Evolutionary conservation across 179 eudicot genomes (phyloP), one percentile per base, ranked within the genome.

Genomic region (Beta macrorhiza): DNA sequence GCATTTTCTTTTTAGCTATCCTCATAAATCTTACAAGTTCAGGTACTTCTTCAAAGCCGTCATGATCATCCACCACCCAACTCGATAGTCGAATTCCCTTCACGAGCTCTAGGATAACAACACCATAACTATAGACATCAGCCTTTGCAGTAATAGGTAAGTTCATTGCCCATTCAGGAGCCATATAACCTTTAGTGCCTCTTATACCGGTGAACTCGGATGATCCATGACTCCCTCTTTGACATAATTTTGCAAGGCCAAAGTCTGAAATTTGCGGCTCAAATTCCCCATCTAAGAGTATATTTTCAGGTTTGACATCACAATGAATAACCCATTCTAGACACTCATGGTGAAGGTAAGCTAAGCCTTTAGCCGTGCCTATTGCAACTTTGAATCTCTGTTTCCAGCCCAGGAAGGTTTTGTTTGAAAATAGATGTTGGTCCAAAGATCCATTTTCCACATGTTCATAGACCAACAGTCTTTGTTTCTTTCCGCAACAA

Each of bases 101-200:
- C 57, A 71, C 56, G 16, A 71, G 75, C 29, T 71, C 75, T 71
- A 71, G 52, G 29, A 71, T 3, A n/a, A 71, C 75, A 22, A 71
- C 75, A 10, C 75, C 75, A 20, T 71, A 71, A 49, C 75, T 71
- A 7, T 47, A 71, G 11, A 71, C 75, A 71, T 71, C 75, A 49
- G 45, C 56, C 75, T 71, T 71, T 71, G 74, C 56, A 49, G 74
- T 71, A 2, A 47, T 47, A 4, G 32, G 74, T 8, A 47, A 56
- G 74, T 49, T 71, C 74, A 49, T 52, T 49, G 32, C 56, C 74
- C 74, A 71, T 71, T 71, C 56, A 4, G 71, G 71, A 67, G 71
- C 71, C 71, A 67, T 67, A 22, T 67, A 67, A 29, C 71, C 71
- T 67, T 71, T 71, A 47, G 75, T 71, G 32, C 75, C 75, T n/a